Conservation (phyloP, 139 green algal species). For the Coelastrella sp. region DNA sequence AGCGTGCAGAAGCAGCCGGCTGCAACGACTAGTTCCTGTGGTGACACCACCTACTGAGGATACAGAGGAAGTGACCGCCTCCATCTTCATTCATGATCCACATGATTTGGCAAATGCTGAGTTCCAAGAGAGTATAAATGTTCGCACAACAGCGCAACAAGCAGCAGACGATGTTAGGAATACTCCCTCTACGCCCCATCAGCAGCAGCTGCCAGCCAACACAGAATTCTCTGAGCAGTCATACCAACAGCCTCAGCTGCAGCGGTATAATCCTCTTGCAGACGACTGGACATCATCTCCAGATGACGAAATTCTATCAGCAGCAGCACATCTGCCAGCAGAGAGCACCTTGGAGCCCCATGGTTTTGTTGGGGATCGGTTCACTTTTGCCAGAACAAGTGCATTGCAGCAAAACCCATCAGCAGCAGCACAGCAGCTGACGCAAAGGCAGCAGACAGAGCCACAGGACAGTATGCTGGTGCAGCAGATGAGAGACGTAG, state of each 20-base stretch:
- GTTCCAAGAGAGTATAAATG: too few species aligned
- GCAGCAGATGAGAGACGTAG: neutral
- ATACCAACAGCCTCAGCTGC: neutral
- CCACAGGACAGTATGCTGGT: neutral
- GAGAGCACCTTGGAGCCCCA: neutral
- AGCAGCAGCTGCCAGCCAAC: neutral
- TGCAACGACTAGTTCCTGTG: neutral
- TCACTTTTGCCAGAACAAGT: neutral
- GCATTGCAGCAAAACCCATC: neutral
- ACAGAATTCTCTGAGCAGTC: neutral
- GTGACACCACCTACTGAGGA: neutral
- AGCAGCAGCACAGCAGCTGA: neutral
- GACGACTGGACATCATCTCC: constrained; percentile 5
- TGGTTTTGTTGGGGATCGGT: neutral
- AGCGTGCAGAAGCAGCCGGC: neutral
- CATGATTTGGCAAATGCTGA: too few species aligned
- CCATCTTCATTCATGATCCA: too few species aligned
- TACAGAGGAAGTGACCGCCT: neutral
- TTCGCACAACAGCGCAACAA: too few species aligned
- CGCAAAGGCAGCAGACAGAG: neutral
- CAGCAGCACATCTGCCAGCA: neutral
- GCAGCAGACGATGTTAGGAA: too few species aligned
- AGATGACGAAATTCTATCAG: constrained; percentile 13
- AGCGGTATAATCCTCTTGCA: neutral
- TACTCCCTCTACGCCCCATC: neutral